A percentile compares a stretch with the other conserved stretches of the same genome.
Evolutionary conservation across 2,329 filamentous ascomycete species (phyloP).

Genomic region (Penicillium freii): DNA sequence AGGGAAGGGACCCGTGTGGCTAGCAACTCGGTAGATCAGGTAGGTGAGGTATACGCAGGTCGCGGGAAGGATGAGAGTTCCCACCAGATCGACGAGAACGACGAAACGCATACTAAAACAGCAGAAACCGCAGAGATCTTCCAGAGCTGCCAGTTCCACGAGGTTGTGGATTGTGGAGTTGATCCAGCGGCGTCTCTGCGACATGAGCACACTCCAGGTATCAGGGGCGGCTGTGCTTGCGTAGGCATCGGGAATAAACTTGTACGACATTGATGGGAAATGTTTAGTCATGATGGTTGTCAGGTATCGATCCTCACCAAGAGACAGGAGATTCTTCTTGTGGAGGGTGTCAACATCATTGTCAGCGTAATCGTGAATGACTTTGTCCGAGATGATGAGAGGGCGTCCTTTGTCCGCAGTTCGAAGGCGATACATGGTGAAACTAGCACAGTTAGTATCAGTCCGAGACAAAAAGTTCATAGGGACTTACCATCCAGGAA

Average conservation of each 20-base stretch:
- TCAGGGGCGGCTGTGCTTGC: slow-evolving; percentile 92
- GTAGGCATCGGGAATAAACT: slow-evolving; percentile 90
- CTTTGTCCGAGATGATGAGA: slow-evolving; percentile 83
- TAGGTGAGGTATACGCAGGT: slow-evolving; percentile 85
- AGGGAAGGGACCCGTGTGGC: slow-evolving; percentile 71
- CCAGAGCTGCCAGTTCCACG: slow-evolving; percentile 81
- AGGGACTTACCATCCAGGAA: slow-evolving; percentile 87
- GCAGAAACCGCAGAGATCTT: slow-evolving; percentile 97
- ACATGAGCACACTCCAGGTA: slow-evolving; percentile 88
- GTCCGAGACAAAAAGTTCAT: not conserved
- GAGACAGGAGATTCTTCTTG: slow-evolving; percentile 86
- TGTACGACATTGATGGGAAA: slow-evolving; percentile 93
- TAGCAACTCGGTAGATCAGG: slow-evolving; percentile 76
- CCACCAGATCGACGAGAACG: slow-evolving; percentile 89
- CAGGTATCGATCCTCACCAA: slow-evolving; percentile 95
- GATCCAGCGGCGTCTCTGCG: slow-evolving; percentile 98
- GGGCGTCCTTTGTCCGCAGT: slow-evolving; percentile 93
- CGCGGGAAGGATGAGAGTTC: slow-evolving; percentile 87
- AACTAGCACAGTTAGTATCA: slow-evolving; percentile 62
- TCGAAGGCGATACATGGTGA: slow-evolving; percentile 96
- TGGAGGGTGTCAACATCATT: slow-evolving; percentile 91
- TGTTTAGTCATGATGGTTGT: slow-evolving; percentile 98
- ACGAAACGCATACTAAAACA: slow-evolving; percentile 98
- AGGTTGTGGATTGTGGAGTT: slow-evolving; percentile 98
- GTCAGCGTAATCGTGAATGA: slow-evolving; percentile 85